Evolutionary conservation across 306 rosid species (phyloP).

Genomic region (Styphnolobium japonicum): DNA sequence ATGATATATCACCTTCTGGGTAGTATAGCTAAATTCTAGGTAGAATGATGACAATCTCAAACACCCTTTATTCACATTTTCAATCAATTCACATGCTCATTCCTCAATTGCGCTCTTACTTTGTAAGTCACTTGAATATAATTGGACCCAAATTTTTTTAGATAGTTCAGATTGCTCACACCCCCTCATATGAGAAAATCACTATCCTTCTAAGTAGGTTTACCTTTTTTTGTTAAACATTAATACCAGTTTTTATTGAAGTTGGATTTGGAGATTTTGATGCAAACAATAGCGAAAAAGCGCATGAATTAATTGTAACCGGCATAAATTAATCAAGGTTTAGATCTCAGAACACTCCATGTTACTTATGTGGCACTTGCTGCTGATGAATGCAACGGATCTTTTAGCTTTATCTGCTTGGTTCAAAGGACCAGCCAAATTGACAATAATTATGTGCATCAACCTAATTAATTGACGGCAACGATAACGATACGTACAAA

Average conservation of each 20-base stretch:
- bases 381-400: neutral
- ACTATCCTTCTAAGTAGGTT: neutral
- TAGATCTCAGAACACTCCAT: neutral
- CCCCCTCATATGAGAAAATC: neutral
- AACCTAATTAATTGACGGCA: neutral
- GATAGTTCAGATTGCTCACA: neutral
- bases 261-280: conserved; percentile 9
- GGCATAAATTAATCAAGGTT: neutral
- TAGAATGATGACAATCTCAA: neutral
- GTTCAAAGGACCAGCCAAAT: conserved; percentile 2
- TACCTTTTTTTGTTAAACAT: neutral
- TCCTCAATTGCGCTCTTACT: neutral
- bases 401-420: neutral
- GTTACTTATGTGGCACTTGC: neutral
- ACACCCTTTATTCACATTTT: neutral
- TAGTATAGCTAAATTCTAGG: neutral
- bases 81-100: neutral
- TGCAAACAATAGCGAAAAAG: neutral
- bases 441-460: neutral
- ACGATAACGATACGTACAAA: neutral
- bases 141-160: neutral
- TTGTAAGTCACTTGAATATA: neutral
- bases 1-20: neutral
- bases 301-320: neutral
- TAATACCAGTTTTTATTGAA: neutral